Evolutionary conservation across 345 rosid species (phyloP).

Genomic region (Schrenkiella parvula): DNA sequence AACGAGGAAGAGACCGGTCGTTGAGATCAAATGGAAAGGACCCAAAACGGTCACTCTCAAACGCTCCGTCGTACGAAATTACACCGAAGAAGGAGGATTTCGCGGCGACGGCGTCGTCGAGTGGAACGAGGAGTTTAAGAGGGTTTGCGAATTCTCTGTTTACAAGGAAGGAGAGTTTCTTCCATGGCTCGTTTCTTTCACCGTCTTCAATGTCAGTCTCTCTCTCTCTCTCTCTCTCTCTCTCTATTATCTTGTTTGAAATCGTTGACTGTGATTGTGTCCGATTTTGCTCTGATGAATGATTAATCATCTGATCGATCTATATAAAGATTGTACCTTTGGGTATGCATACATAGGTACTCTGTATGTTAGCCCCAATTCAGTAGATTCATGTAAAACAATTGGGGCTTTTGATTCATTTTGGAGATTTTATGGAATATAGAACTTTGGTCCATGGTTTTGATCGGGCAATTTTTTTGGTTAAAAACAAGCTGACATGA

Average conservation of each 20-base stretch:
- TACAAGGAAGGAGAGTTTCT: constrained; percentile 38
- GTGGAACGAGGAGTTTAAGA: constrained; percentile 61
- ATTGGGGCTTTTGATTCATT: background rate
- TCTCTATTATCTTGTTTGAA: background rate
- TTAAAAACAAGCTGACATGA: background rate
- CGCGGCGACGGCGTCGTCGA: constrained; percentile 46
- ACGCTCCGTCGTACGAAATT: constrained; percentile 35
- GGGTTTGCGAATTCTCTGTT: constrained; percentile 46
- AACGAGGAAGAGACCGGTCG: constrained; percentile 40
- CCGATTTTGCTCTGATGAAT: background rate
- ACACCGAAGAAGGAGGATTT: constrained; percentile 44
- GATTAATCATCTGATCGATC: background rate
- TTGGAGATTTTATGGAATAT: background rate
- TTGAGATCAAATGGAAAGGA: constrained; percentile 59
- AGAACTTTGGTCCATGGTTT: background rate
- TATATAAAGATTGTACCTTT: constrained; percentile 1
- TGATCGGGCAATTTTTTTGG: background rate
- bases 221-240: background rate
- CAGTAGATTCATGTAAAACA: background rate
- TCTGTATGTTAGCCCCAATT: background rate
- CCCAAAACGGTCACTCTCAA: constrained; percentile 37
- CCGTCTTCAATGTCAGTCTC: constrained; percentile 47
- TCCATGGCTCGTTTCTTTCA: constrained; percentile 52
- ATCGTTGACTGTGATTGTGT: background rate
- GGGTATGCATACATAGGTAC: background rate